These are phyloP conservation scores for Citeromyces hawaiiensis DNA, from an alignment of 1,139 yeast species.

Conservation along the genomic window DNA sequence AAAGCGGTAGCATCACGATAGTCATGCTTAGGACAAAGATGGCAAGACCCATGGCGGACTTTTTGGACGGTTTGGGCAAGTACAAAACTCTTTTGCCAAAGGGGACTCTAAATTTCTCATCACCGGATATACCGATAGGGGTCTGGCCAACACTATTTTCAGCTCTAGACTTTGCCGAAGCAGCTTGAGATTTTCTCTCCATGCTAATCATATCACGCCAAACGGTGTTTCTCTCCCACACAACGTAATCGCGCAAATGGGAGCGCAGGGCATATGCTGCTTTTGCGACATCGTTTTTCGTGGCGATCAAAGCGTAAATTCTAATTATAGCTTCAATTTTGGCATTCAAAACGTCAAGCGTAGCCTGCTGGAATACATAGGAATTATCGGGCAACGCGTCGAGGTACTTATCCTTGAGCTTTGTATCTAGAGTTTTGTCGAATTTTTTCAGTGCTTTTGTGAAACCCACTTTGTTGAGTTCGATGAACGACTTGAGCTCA, in stretches of 20 bases:
- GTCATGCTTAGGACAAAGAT: neutral
- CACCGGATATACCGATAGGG: neutral
- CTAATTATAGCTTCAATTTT: constrained; percentile 33
- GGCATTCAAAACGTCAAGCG: constrained; percentile 31
- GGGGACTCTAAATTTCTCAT: constrained; percentile 1
- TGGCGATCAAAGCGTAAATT: constrained; percentile 27
- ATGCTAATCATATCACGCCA: constrained; percentile 94
- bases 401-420: constrained; percentile 40
- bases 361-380: constrained; percentile 31
- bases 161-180: constrained; percentile 17
- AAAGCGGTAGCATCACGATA: constrained; percentile 7
- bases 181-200: constrained; percentile 58
- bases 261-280: constrained; percentile 61
- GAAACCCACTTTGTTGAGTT: constrained; percentile 78
- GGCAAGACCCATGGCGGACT: neutral
- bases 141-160: constrained; percentile 8
- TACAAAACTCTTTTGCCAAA: neutral
- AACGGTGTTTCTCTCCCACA: constrained; percentile 93
- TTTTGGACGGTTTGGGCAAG: neutral
- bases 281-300: constrained; percentile 28
- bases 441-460: constrained; percentile 82
- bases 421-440: constrained; percentile 64
- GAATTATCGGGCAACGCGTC: constrained; percentile 19
- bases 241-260: constrained; percentile 81
- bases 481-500: constrained; percentile 75